Percentiles rank a stretch among this genome's conserved stretches.
Conservation (phyloP, 2,329 filamentous ascomycete species). For the Mariannaea sp. region DNA sequence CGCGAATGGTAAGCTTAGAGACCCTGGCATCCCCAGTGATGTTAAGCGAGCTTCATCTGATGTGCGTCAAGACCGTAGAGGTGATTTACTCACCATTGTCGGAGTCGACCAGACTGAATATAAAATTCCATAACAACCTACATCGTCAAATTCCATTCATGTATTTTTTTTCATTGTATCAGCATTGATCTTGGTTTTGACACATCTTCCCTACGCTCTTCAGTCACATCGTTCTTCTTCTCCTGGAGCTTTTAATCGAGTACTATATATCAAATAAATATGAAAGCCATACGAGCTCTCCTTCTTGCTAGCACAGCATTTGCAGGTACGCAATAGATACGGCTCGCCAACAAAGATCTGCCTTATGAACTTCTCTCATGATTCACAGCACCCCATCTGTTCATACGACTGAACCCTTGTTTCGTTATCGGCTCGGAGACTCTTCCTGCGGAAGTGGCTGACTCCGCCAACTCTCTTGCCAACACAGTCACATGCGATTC, state of each 20-base stretch:
- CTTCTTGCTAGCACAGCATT: conserved; percentile 23
- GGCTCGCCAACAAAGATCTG: neutral
- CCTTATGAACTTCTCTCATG: neutral
- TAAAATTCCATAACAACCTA: too few relatives aligned
- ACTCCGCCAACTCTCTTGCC: conserved; percentile 49
- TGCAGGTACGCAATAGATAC: conserved; percentile 23
- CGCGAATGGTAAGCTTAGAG: neutral
- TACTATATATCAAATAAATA: too few relatives aligned
- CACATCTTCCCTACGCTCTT: too few relatives aligned
- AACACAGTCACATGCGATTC: conserved; percentile 55
- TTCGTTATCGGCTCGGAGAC: conserved; percentile 57
- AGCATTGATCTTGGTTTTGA: too few relatives aligned
- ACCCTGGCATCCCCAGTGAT: neutral
- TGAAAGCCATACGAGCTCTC: conserved; percentile 29
- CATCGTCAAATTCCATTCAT: neutral
- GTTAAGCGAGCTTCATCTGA: neutral
- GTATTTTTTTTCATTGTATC: too few relatives aligned
- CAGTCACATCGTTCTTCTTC: too few relatives aligned
- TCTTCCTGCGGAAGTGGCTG: conserved; percentile 56
- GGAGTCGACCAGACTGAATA: too few relatives aligned
- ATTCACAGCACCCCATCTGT: conserved; percentile 21
- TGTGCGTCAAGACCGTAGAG: too few relatives aligned
- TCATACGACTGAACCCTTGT: conserved; percentile 49
- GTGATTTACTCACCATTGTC: too few relatives aligned
- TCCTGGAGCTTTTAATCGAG: too few relatives aligned